These are phyloP conservation scores for Powellomyces hirtus DNA, from an alignment of 192 early-diverging fungal genomes.

Conservation along the genomic window DNA sequence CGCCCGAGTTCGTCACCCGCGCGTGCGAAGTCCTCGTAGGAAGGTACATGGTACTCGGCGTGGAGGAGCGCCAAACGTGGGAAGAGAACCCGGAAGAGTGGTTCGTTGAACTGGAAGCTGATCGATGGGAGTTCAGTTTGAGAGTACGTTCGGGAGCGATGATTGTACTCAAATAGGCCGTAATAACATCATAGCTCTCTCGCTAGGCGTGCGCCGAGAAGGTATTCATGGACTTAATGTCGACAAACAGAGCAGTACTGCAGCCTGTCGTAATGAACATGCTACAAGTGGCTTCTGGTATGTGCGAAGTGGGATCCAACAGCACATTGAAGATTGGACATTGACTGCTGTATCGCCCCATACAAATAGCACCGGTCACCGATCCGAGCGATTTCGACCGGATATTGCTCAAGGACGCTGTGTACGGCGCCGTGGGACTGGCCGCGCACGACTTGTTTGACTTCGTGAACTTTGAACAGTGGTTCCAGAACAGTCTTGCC, in stretches of 20 bases:
- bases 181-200: not conserved
- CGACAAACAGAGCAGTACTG: conserved; percentile 58
- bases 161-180: not conserved
- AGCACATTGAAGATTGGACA: too few species aligned
- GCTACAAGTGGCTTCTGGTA: conserved; percentile 30
- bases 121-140: conserved; percentile 82
- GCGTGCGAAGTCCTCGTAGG: conserved; percentile 72
- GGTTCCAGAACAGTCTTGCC: conserved; percentile 58
- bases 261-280: conserved; percentile 63
- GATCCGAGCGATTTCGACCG: conserved; percentile 40
- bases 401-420: conserved; percentile 70
- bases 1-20: conserved; percentile 61
- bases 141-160: conserved; percentile 44
- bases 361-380: not conserved
- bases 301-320: too few species aligned
- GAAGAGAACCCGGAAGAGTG: conserved; percentile 83
- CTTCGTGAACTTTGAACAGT: conserved; percentile 75
- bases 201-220: conserved; percentile 77
- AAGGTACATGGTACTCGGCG: conserved; percentile 68
- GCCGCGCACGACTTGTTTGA: conserved; percentile 80
- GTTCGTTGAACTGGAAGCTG: conserved; percentile 74
- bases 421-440: conserved; percentile 77
- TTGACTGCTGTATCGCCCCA: too few species aligned
- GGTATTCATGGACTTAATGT: conserved; percentile 74
- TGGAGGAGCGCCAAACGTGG: conserved; percentile 75